phyloP scores from a whole-genome alignment of 2,329 filamentous ascomycete genomes.

The Fusarium sp. region DNA sequence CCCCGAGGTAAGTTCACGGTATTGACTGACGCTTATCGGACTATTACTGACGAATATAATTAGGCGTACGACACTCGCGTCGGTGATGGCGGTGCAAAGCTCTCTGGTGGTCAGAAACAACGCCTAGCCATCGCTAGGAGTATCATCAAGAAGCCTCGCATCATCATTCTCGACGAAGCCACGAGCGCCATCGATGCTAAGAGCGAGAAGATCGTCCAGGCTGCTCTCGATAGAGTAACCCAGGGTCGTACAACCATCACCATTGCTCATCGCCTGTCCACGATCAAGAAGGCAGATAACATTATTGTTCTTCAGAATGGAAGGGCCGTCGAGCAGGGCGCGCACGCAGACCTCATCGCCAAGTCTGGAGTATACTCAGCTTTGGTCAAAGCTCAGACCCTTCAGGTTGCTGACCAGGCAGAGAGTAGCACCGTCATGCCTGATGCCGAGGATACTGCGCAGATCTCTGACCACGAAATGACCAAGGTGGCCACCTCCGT shows the following conservation, averaged over 20 bases:
- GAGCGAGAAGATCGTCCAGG: conserved; percentile 57
- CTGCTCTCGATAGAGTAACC: conserved; percentile 52
- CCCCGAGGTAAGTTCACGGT: conserved; percentile 49
- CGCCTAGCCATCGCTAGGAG: conserved; percentile 66
- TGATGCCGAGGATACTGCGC: conserved; percentile 4
- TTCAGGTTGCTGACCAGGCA: neutral
- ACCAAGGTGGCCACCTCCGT: neutral
- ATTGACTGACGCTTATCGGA: conserved; percentile 13
- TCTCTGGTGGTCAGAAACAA: conserved; percentile 67
- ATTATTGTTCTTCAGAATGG: conserved; percentile 74
- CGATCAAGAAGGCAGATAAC: conserved; percentile 70
- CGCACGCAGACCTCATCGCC: conserved; percentile 67
- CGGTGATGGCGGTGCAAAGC: conserved; percentile 66
- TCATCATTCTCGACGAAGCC: conserved; percentile 75
- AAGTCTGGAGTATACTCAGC: conserved; percentile 48
- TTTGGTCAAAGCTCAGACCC: conserved; percentile 42
- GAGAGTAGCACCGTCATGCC: neutral
- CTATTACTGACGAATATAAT: neutral
- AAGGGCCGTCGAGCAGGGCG: conserved; percentile 69
- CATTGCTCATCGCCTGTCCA: conserved; percentile 72
- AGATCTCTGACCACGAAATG: neutral
- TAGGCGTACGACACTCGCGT: conserved; percentile 60
- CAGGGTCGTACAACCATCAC: conserved; percentile 69
- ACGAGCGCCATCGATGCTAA: conserved; percentile 64
- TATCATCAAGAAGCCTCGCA: conserved; percentile 64